These are phyloP conservation scores for Iberis pinnata DNA, from an alignment of 345 rosid species.

Conservation along the genomic window DNA sequence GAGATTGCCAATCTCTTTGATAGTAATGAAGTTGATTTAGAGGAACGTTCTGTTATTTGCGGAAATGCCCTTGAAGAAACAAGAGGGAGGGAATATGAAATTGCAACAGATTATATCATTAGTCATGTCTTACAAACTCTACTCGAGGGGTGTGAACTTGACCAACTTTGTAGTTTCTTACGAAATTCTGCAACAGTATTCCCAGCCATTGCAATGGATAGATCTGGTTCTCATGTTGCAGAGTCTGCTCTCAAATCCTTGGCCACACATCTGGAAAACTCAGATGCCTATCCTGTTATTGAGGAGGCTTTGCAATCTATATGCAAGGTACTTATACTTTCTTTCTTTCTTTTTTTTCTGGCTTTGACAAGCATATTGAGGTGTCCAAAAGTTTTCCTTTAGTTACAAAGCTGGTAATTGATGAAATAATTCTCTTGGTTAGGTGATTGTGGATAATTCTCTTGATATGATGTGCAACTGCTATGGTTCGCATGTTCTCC, in stretches of 20 bases:
- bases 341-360: too few species aligned
- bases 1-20: slow-evolving; percentile 82
- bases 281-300: slow-evolving; percentile 50
- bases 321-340: slow-evolving; percentile 58
- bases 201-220: slow-evolving; percentile 84
- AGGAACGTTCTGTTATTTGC: slow-evolving; percentile 65
- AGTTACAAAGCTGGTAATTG: neutral
- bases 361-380: neutral
- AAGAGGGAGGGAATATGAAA: slow-evolving; percentile 69
- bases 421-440: slow-evolving; percentile 18
- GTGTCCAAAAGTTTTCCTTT: neutral
- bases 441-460: slow-evolving; percentile 59
- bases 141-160: slow-evolving; percentile 78
- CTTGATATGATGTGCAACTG: slow-evolving; percentile 68
- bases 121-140: slow-evolving; percentile 80
- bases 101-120: slow-evolving; percentile 82
- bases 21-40: slow-evolving; percentile 61
- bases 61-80: slow-evolving; percentile 83
- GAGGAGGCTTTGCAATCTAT: slow-evolving; percentile 58
- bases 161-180: slow-evolving; percentile 78
- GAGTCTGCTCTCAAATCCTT: slow-evolving; percentile 89
- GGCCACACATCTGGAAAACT: slow-evolving; percentile 58
- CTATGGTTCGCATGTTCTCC: slow-evolving; percentile 91
- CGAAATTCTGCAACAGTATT: slow-evolving; percentile 49
- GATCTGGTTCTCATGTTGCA: slow-evolving; percentile 91